Percentiles rank a stretch among this genome's conserved stretches.
phyloP scores from a whole-genome alignment of 345 rosid genomes.

The Salix dunnii region DNA sequence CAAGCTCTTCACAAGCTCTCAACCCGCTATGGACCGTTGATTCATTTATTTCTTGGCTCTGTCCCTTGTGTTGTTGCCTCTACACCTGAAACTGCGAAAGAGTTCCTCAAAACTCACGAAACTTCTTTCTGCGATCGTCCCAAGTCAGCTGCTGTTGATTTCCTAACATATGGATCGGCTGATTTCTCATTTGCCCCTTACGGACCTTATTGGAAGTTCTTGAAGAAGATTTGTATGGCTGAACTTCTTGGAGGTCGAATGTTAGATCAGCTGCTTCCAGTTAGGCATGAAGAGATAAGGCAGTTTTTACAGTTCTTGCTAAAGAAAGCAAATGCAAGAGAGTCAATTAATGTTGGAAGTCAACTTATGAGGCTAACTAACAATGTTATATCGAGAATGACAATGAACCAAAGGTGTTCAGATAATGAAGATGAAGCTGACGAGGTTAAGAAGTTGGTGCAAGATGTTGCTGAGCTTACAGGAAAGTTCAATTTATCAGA shows the following conservation, averaged over 20 bases:
- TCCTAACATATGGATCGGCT: conserved; percentile 50
- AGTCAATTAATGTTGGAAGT: conserved; percentile 39
- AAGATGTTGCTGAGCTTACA: conserved; percentile 28
- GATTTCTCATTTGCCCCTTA: conserved; percentile 53
- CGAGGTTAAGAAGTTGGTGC: conserved; percentile 41
- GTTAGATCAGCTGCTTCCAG: conserved; percentile 34
- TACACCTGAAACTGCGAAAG: conserved; percentile 55
- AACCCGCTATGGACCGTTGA: conserved; percentile 46
- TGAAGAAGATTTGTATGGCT: conserved; percentile 54
- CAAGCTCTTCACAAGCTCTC: conserved; percentile 62
- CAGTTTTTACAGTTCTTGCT: conserved; percentile 27
- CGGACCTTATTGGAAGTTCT: conserved; percentile 62
- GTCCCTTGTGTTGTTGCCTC: conserved; percentile 54
- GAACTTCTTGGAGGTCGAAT: conserved; percentile 44
- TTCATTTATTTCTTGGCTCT: conserved; percentile 51
- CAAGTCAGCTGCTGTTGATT: conserved; percentile 29
- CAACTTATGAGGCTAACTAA: conserved; percentile 39
- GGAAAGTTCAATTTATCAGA: conserved; percentile 55
- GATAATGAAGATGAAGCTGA: conserved; percentile 39
- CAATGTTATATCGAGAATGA: conserved; percentile 42
- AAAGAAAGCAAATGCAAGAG: conserved; percentile 29
- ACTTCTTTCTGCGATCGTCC: conserved; percentile 44
- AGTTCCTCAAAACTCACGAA: conserved; percentile 66
- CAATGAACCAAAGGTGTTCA: conserved; percentile 39
- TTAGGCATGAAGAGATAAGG: conserved; percentile 38